Evolutionary conservation across 345 rosid species (phyloP).

Genomic region (Ceriops tagal): DNA sequence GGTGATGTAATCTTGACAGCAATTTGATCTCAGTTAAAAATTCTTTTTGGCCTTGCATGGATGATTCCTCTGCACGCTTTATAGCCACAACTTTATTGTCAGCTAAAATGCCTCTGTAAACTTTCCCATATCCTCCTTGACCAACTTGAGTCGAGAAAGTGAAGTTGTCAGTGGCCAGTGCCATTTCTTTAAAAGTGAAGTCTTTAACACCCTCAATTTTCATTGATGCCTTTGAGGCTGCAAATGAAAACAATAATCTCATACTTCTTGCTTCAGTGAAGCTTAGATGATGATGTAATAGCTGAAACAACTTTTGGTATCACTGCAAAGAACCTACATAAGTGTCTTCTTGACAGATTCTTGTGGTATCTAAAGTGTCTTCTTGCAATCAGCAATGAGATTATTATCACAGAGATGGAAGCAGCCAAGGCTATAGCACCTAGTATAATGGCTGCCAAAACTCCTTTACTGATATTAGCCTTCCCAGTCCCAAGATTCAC

Average conservation of each 20-base stretch:
- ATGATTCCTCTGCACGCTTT: slow-evolving; percentile 43
- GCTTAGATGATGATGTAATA: background rate
- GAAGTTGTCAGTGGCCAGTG: slow-evolving; percentile 40
- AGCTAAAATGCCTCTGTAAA: slow-evolving; percentile 48
- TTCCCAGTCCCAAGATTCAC: slow-evolving; percentile 29
- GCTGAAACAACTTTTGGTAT: background rate
- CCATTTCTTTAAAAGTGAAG: slow-evolving; percentile 41
- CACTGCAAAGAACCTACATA: slow-evolving; percentile 40
- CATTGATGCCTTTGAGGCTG: slow-evolving; percentile 34
- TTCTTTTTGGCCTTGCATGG: slow-evolving; percentile 46
- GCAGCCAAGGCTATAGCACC: slow-evolving; percentile 49
- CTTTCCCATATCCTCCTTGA: slow-evolving; percentile 55
- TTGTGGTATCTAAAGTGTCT: slow-evolving; percentile 35
- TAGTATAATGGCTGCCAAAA: slow-evolving; percentile 47
- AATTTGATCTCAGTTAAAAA: slow-evolving; percentile 52
- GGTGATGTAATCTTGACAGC: slow-evolving; percentile 50
- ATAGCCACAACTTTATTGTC: slow-evolving; percentile 47
- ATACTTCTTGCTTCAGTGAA: background rate
- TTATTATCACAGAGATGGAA: slow-evolving; percentile 38
- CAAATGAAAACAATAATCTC: background rate
- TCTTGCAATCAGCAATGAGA: slow-evolving; percentile 44
- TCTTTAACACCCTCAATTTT: slow-evolving; percentile 39
- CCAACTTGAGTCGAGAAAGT: slow-evolving; percentile 32
- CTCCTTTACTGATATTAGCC: slow-evolving; percentile 47
- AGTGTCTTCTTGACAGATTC: slow-evolving; percentile 50